Percentiles rank a stretch among this genome's conserved stretches.
Evolutionary conservation across 73 alveolate species (phyloP).

Genomic region (Blepharisma stoltei): DNA sequence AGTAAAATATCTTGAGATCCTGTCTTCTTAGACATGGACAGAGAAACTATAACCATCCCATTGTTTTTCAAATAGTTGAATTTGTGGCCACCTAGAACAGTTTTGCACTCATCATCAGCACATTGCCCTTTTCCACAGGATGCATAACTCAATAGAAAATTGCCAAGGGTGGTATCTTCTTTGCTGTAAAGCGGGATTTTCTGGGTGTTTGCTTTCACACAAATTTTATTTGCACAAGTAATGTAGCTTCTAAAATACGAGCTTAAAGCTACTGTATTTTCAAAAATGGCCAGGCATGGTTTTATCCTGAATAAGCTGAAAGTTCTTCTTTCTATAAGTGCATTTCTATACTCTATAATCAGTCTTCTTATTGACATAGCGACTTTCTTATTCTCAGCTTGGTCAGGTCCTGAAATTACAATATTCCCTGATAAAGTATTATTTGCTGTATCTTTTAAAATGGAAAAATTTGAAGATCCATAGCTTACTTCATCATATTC

Average conservation of each 20-base stretch:
- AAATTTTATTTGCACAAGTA: neutral
- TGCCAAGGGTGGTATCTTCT: slow-evolving; percentile 13
- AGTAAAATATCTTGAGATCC: neutral
- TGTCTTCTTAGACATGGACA: neutral
- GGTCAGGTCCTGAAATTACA: neutral
- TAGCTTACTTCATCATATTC: neutral
- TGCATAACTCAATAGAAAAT: neutral
- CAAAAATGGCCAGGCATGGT: neutral
- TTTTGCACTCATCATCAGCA: neutral
- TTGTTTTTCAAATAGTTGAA: slow-evolving; percentile 2
- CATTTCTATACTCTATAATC: slow-evolving; percentile 3
- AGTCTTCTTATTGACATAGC: neutral
- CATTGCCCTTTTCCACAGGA: neutral
- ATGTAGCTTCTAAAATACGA: neutral
- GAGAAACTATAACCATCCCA: neutral
- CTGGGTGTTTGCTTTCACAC: neutral
- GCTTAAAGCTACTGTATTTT: neutral
- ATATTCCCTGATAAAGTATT: neutral
- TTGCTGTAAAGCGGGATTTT: neutral
- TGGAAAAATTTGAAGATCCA: neutral
- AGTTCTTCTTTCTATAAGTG: neutral
- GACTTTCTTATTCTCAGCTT: neutral
- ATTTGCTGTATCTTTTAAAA: neutral
- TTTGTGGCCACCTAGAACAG: slow-evolving; percentile 17
- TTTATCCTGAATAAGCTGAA: neutral